Evolutionary conservation across 106 monocot species (phyloP).

Genomic region (Platanthera zijinensis): DNA sequence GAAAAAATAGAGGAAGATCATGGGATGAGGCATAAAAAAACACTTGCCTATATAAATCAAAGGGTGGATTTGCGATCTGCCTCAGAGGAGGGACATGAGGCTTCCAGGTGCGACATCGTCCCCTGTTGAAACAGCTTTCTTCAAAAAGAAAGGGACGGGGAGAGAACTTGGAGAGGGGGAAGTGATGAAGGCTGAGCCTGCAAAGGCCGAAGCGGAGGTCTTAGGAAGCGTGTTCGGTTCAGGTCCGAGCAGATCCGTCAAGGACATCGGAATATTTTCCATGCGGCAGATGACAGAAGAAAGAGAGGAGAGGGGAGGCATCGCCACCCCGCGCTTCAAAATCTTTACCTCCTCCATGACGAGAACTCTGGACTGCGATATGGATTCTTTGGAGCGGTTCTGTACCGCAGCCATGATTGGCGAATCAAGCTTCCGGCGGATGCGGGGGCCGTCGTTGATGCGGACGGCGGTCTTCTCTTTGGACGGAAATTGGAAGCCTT

Average conservation of each 20-base stretch:
- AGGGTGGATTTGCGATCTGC: neutral
- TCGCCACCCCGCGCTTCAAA: conserved; percentile 28
- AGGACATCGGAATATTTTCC: neutral
- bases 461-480: neutral
- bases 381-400: neutral
- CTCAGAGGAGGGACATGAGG: conserved; percentile 6
- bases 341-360: conserved; percentile 39
- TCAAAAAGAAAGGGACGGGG: conserved; percentile 24
- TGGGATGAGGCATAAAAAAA: neutral
- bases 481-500: neutral
- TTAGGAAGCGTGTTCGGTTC: conserved; percentile 13
- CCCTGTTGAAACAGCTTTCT: neutral
- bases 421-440: neutral
- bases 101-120: conserved; percentile 7
- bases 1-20: conserved; percentile 39
- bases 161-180: conserved; percentile 35
- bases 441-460: neutral
- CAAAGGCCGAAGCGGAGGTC: conserved; percentile 11
- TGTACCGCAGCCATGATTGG: neutral
- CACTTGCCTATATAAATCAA: neutral
- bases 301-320: neutral
- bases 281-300: neutral
- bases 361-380: neutral
- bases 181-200: conserved; percentile 16
- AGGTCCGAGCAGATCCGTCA: conserved; percentile 10